phyloP scores from a whole-genome alignment of 164 flowering plant genomes.

The Stephania yunnanensis region DNA sequence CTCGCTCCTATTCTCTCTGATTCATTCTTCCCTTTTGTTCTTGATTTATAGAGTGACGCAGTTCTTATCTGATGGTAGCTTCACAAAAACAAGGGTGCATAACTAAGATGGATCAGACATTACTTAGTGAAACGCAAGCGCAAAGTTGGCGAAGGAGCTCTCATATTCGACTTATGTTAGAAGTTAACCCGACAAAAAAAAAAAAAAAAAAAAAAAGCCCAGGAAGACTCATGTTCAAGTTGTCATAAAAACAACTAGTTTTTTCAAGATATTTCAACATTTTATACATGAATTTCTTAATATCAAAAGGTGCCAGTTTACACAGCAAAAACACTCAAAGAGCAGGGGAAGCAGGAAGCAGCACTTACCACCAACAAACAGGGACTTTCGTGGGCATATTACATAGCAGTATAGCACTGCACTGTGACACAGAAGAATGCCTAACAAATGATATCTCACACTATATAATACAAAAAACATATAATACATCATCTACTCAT shows the following conservation, averaged over 20 bases:
- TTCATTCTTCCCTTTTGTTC: too few species aligned
- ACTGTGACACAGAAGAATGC: not conserved
- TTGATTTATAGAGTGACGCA: too few species aligned
- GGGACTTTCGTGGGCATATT: not conserved
- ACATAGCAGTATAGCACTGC: not conserved
- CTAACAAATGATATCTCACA: not conserved
- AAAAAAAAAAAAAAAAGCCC: too few species aligned
- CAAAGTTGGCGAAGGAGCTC: too few species aligned
- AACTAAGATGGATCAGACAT: too few species aligned
- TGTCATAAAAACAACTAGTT: not conserved
- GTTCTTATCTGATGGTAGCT: too few species aligned
- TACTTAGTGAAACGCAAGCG: too few species aligned
- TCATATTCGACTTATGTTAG: too few species aligned
- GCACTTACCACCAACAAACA: not conserved
- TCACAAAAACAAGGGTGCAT: too few species aligned
- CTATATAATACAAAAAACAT: conserved; percentile 5
- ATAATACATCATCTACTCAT: conserved; percentile 6
- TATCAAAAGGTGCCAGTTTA: not conserved
- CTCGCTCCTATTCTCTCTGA: too few species aligned
- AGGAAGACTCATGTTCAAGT: too few species aligned
- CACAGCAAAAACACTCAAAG: not conserved
- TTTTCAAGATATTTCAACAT: not conserved
- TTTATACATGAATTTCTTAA: not conserved
- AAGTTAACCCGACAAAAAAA: too few species aligned
- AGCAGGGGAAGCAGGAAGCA: not conserved